Conservation (phyloP, 352 stramenopile genomes). For the Phytophthora colocasiae region DNA sequence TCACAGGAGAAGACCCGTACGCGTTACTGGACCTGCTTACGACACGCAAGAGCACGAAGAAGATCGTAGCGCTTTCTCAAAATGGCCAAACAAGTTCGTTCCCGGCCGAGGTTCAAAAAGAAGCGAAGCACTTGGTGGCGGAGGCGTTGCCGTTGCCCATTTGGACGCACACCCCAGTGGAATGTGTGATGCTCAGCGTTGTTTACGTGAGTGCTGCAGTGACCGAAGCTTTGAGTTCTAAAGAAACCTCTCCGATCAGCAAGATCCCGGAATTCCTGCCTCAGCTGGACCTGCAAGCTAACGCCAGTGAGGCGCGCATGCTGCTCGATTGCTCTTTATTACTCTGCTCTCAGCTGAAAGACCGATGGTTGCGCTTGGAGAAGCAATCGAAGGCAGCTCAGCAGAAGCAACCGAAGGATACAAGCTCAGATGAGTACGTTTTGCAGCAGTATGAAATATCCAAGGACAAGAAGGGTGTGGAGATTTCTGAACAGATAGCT, state of each 20-base stretch:
- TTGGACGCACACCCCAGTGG: constrained; percentile 66
- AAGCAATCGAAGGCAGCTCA: constrained; percentile 48
- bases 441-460: constrained; percentile 67
- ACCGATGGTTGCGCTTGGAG: constrained; percentile 69
- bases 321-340: constrained; percentile 66
- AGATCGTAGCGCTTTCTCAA: constrained; percentile 26
- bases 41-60: constrained; percentile 54
- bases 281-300: constrained; percentile 45
- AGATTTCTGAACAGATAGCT: constrained; percentile 64
- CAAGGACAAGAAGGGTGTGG: constrained; percentile 51
- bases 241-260: neutral
- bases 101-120: constrained; percentile 62
- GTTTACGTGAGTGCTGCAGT: constrained; percentile 74
- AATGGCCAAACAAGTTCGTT: neutral
- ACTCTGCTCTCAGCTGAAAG: constrained; percentile 64
- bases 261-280: constrained; percentile 58
- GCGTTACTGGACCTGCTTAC: constrained; percentile 74
- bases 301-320: constrained; percentile 52
- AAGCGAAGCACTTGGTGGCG: constrained; percentile 71
- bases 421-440: constrained; percentile 47
- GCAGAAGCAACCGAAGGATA: constrained; percentile 30
- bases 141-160: constrained; percentile 64
- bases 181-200: constrained; percentile 75
- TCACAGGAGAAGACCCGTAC: constrained; percentile 78
- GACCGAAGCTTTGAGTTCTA: constrained; percentile 39